Evolutionary conservation across 2,329 filamentous ascomycete genomes (phyloP).

Genomic region (Xylogone sp.): DNA sequence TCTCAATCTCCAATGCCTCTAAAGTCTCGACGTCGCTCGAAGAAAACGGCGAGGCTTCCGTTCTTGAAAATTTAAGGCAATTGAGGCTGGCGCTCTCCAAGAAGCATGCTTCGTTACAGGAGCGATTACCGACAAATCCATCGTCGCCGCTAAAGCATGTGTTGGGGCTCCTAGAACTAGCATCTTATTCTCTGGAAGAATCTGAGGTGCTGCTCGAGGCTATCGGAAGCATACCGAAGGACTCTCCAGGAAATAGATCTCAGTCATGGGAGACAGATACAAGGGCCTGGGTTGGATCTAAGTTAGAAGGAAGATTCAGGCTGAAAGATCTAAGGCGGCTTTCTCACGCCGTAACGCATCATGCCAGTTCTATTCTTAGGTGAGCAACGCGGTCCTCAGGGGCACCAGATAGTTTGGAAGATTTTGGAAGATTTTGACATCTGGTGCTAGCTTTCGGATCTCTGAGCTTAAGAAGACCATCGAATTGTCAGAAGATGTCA

Average conservation of each 20-base stretch:
- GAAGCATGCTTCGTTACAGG: not conserved
- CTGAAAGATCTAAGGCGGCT: not conserved
- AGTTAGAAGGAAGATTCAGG: not conserved
- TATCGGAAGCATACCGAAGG: not conserved
- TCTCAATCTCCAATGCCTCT: not conserved
- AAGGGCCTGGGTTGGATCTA: not conserved
- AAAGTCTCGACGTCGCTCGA: not conserved
- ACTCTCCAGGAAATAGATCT: not conserved
- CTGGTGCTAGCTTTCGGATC: not conserved
- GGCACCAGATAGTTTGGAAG: not conserved
- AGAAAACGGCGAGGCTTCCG: not conserved
- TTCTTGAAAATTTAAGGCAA: not conserved
- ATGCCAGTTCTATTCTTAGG: not conserved
- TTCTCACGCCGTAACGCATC: not conserved
- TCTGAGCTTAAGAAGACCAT: not conserved
- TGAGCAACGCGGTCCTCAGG: not conserved
- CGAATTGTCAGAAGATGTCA: not conserved
- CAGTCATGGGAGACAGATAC: not conserved
- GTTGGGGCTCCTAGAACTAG: not conserved
- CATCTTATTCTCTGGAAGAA: not conserved
- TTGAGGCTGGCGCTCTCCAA: not conserved
- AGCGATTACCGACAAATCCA: not conserved
- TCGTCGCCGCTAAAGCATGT: not conserved
- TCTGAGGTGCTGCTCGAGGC: not conserved
- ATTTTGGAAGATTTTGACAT: not conserved